These are phyloP conservation scores for Rhynchosporium agropyri DNA, from an alignment of 2,329 filamentous ascomycete genomes.

Conservation along the genomic window DNA sequence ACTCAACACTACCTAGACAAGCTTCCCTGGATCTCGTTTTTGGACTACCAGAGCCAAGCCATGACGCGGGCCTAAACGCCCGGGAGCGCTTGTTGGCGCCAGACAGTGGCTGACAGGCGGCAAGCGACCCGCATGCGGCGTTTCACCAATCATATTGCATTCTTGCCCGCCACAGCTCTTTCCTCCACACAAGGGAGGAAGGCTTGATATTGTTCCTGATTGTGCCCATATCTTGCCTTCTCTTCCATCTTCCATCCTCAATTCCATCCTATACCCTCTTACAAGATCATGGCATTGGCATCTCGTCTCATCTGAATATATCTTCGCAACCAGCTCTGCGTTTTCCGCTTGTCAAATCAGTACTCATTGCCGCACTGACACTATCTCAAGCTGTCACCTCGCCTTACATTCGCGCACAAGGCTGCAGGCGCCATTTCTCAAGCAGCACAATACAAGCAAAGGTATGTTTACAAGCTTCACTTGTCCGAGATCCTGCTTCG, in stretches of 20 bases:
- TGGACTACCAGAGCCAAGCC: not conserved
- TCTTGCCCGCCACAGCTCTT: not conserved
- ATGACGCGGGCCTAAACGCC: conserved; percentile 7
- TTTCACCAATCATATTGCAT: conserved; percentile 18
- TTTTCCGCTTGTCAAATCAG: not conserved
- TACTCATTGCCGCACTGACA: conserved; percentile 10
- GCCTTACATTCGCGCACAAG: conserved; percentile 27
- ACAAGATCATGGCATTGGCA: too few species aligned
- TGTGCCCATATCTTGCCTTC: not conserved
- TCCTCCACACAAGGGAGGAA: conserved; percentile 5
- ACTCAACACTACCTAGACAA: too few species aligned
- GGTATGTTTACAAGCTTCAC: conserved; percentile 13
- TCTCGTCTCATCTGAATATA: not conserved
- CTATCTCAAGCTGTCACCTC: conserved; percentile 15
- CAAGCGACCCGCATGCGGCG: not conserved
- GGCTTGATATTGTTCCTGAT: not conserved
- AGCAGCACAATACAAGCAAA: conserved; percentile 15
- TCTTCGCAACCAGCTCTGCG: not conserved
- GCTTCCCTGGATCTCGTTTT: not conserved
- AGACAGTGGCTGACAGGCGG: too few species aligned
- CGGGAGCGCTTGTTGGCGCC: too few species aligned
- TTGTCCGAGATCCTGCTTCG: not conserved
- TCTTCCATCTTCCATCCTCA: not conserved
- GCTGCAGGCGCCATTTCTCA: conserved; percentile 22
- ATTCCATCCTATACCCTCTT: too few species aligned